phyloP scores from a whole-genome alignment of 1,139 yeast genomes.

The Debaryomyces sp. region DNA sequence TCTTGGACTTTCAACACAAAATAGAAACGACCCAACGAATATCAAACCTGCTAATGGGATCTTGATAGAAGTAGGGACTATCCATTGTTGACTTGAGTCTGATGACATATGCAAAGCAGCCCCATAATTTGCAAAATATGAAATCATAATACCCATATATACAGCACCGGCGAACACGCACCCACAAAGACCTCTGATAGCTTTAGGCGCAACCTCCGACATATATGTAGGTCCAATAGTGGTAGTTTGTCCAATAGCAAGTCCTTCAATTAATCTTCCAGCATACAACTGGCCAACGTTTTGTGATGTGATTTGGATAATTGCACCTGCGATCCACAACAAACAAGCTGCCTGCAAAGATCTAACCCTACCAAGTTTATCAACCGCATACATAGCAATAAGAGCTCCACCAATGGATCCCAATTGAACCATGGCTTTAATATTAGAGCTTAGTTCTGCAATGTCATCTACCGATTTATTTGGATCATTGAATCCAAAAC shows the following conservation, averaged over 20 bases:
- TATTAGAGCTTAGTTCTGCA: conserved; percentile 55
- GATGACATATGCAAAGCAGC: conserved; percentile 36
- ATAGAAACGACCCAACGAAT: conserved; percentile 35
- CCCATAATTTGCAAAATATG: conserved; percentile 42
- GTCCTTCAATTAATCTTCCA: conserved; percentile 57
- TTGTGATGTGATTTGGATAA: conserved; percentile 50
- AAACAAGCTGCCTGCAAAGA: conserved; percentile 49
- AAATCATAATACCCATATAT: conserved; percentile 53
- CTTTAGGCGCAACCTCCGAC: conserved; percentile 56
- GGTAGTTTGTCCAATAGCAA: conserved; percentile 60
- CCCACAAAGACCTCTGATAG: conserved; percentile 53
- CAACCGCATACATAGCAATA: conserved; percentile 52
- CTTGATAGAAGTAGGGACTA: conserved; percentile 12
- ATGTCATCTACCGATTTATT: conserved; percentile 34
- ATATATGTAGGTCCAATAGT: conserved; percentile 59
- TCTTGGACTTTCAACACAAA: conserved; percentile 49
- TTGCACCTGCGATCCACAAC: conserved; percentile 50
- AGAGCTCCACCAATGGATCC: conserved; percentile 63
- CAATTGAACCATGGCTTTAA: conserved; percentile 63
- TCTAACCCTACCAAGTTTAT: conserved; percentile 57
- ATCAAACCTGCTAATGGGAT: conserved; percentile 41
- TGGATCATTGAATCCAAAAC: conserved; percentile 50
- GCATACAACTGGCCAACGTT: conserved; percentile 53
- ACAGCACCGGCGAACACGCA: conserved; percentile 59
- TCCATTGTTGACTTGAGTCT: conserved; percentile 38